Base-by-base conservation (phyloP, 768 basidiomycete species). In the Macrolepiota albuminosa region DNA sequence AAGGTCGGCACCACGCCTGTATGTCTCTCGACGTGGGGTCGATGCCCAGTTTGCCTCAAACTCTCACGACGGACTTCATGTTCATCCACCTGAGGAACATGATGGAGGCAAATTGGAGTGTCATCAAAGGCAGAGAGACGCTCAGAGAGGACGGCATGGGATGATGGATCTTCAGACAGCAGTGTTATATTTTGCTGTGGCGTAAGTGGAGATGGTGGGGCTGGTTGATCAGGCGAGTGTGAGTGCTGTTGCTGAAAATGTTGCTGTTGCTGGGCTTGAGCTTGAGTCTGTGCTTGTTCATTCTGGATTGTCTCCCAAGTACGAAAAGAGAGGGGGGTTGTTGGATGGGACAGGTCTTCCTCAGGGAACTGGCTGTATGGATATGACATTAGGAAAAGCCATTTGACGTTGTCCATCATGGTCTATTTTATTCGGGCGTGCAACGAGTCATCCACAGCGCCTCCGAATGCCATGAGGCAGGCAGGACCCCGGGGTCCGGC, bases 311-410 rank as follows among this genome's bases (percentile, higher is more conserved):
- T 74, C 67, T 75, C 72, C 76, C 77, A 75, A 61, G 75, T 68
- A 58, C 75, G 75, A 71, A 77, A 57, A 63, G 64, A 49, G 66
- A 74, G 74, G 11, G 83, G 81, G 13, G 81, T 81, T 31, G 81
- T 69, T 49, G 83, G 77, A 64, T 73, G 74, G 33, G 81, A 79
- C 69, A 75, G 75, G 68, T 76, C 73, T 69, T 81, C 81, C 67
- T 71, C 72, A 64, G 74, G 69, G 72, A 75, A 78, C 64, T 78
- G 76, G 62, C 68, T 68, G 66, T 70, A 78, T 62, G 76, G 75
- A 72, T 77, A 81, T 68, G 82, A 81, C 81, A 82, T 82, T 71
- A 69, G 64, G 67, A 66, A 72, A 69, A 67, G 64, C 66, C 61
- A 49, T 60, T 65, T 62, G 60, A 68, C 62, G 61, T 60, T 65